Base-by-base conservation (phyloP, 2,329 filamentous ascomycete species). In the Ophiostoma piceae region DNA sequence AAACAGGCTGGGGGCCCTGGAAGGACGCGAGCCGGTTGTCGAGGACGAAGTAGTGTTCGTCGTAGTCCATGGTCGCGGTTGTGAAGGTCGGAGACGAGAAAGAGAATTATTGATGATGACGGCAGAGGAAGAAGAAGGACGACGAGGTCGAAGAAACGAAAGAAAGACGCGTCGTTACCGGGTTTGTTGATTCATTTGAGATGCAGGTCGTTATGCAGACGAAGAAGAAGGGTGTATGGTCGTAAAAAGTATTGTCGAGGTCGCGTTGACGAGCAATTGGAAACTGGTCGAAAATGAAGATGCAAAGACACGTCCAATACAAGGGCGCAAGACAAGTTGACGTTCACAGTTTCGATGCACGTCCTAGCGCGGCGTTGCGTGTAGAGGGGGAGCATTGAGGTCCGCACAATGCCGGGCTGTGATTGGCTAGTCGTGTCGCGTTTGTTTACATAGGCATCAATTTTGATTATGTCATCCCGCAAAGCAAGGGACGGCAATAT, bases 11-110 rank as follows among this genome's bases (percentile, higher is more conserved):
- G 2, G 86, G 79, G 69, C 82, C 83, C 67, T 90, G 85, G 79
- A 98, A 99, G 12, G 92, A 94, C 41, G 88, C 88, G 47, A 97
- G 81, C 66, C 95, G 92, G 75, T 88, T 90, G 73, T 92, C 88
- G 74, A 88, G 89, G 19, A 90, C 90, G 74, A 85, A 82, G 77
- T 83, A 88, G 37, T 79, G 77, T 70, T 84, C 82, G 51, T 82
- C 78, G 60, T 79, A 74, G 64, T 81, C 79, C 70, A 75, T 72
- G 67, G 74, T 73, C 74, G 74, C 75, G 37, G 62, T 16, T 35
- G 7, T 12, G 32, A 37, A 19, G 2, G 60, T 11, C 29, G 60
- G 2, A 26, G 19, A 8, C 2, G 41, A 2, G 26, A 22, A 32
- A 51, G 39, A 32, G 14, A 16, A n/a, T 19, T 47, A n/a, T n/a